Conservation (phyloP, 352 stramenopile species). For the Phytophthora foliorum region DNA sequence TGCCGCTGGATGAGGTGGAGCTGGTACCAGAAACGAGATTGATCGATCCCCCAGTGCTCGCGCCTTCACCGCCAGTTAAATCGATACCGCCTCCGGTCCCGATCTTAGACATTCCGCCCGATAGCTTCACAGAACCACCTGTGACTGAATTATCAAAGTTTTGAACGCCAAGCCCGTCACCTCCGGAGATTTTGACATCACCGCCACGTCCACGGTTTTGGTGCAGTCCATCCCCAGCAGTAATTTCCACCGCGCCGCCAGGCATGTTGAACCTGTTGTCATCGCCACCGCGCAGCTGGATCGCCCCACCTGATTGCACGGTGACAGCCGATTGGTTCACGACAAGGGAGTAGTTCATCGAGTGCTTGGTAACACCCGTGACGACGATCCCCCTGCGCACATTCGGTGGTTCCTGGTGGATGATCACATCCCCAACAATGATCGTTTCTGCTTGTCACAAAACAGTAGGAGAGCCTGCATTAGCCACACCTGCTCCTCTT, state of each 20-base stretch:
- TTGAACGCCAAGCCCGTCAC: conserved; percentile 68
- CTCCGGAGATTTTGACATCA: conserved; percentile 73
- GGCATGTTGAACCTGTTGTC: conserved; percentile 78
- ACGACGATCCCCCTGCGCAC: conserved; percentile 49
- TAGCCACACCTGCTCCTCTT: conserved; percentile 8
- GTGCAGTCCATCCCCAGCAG: conserved; percentile 76
- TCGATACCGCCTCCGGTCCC: conserved; percentile 73
- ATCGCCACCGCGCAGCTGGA: conserved; percentile 71
- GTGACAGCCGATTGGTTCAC: conserved; percentile 51
- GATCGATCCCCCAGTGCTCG: conserved; percentile 62
- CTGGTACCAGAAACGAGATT: conserved; percentile 53
- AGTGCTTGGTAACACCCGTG: conserved; percentile 45
- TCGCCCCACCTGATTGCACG: conserved; percentile 56
- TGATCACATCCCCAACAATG: conserved; percentile 61
- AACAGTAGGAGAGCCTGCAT: conserved; percentile 24
- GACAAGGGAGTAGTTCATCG: conserved; percentile 47
- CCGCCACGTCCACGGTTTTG: conserved; percentile 85
- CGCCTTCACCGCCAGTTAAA: conserved; percentile 53
- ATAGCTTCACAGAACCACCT: conserved; percentile 76
- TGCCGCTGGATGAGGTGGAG: conserved; percentile 55
- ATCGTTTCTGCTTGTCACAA: conserved; percentile 54
- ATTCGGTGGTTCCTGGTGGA: conserved; percentile 59
- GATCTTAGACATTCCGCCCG: conserved; percentile 67
- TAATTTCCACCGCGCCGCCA: conserved; percentile 60
- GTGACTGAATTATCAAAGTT: conserved; percentile 81